Conservation (phyloP, 1,139 yeast species). For the Meyerozyma smithsonii region DNA sequence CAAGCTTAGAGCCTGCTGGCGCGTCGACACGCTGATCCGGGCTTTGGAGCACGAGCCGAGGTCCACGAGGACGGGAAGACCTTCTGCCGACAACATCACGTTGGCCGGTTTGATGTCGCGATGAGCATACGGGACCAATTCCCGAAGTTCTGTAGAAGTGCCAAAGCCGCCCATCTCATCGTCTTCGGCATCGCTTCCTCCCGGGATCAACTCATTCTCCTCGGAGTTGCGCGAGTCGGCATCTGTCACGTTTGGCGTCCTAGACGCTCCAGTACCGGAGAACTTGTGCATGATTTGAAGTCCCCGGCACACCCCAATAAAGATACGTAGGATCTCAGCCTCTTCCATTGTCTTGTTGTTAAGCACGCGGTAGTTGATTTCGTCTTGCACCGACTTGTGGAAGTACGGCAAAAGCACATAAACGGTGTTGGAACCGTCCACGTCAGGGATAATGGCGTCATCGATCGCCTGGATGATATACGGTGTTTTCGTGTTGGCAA, state of each 20-base stretch:
- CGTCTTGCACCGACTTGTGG: slow-evolving; percentile 69
- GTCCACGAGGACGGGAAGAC: slow-evolving; percentile 77
- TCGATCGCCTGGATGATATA: slow-evolving; percentile 68
- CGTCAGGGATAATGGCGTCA: slow-evolving; percentile 64
- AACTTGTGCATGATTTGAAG: slow-evolving; percentile 71
- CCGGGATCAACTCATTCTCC: slow-evolving; percentile 20
- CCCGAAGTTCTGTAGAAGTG: slow-evolving; percentile 48
- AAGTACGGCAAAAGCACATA: slow-evolving; percentile 78
- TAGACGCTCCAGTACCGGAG: slow-evolving; percentile 24
- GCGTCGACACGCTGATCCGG: slow-evolving; percentile 44
- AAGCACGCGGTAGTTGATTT: slow-evolving; percentile 59
- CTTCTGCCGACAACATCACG: slow-evolving; percentile 71
- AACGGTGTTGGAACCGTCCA: slow-evolving; percentile 75
- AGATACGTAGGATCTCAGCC: slow-evolving; percentile 53
- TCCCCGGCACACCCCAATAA: slow-evolving; percentile 71
- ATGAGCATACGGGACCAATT: slow-evolving; percentile 72
- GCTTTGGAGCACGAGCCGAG: slow-evolving; percentile 78
- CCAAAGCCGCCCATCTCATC: slow-evolving; percentile 12
- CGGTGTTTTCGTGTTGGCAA: slow-evolving; percentile 49
- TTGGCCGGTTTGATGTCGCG: slow-evolving; percentile 87
- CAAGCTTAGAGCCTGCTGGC: slow-evolving; percentile 69
- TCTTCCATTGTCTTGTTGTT: slow-evolving; percentile 53
- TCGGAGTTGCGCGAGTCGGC: slow-evolving; percentile 15
- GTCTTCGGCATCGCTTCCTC: slow-evolving; percentile 26
- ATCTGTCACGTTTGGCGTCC: slow-evolving; percentile 8